Percentiles rank a stretch among this genome's conserved stretches.
Evolutionary conservation across 2,329 filamentous ascomycete species (phyloP).

Genomic region (Phaeosphaeriaceae sp.): DNA sequence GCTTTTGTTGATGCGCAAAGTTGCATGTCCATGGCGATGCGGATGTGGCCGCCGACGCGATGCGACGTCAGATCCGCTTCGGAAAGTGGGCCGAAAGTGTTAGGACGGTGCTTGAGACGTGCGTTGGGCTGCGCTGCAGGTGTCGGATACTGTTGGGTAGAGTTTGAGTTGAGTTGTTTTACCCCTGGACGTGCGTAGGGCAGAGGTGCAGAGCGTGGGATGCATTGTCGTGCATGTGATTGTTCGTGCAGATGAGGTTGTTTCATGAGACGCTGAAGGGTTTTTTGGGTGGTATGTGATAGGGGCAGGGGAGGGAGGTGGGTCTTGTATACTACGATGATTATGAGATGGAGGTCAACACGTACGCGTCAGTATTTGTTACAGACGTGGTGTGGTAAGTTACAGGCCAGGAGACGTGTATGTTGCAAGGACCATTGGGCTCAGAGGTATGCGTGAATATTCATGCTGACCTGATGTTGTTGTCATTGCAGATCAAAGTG

Average conservation of each 20-base stretch:
- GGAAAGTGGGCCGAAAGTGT: background rate
- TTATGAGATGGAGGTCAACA: no score
- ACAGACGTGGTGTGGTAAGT: no score
- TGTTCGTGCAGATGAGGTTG: background rate
- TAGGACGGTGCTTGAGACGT: background rate
- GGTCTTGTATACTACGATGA: no score
- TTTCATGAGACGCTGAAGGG: background rate
- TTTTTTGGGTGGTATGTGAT: no score
- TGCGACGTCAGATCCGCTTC: background rate
- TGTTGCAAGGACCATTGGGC: no score
- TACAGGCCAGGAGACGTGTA: no score
- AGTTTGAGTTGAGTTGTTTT: background rate
- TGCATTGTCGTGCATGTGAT: background rate
- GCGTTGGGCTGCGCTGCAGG: background rate
- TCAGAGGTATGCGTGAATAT: no score
- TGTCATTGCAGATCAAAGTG: no score
- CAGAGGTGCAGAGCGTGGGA: background rate
- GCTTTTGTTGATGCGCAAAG: background rate
- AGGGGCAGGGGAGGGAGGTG: no score
- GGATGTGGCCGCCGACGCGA: background rate
- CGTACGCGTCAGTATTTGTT: no score
- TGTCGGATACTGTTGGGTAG: background rate
- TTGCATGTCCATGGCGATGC: background rate
- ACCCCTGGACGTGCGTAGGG: background rate
- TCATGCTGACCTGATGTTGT: no score